A percentile compares a stretch with the other conserved stretches of the same genome.
phyloP scores from a whole-genome alignment of 2,329 filamentous ascomycete species.

The Parafenestella ontariensis region DNA sequence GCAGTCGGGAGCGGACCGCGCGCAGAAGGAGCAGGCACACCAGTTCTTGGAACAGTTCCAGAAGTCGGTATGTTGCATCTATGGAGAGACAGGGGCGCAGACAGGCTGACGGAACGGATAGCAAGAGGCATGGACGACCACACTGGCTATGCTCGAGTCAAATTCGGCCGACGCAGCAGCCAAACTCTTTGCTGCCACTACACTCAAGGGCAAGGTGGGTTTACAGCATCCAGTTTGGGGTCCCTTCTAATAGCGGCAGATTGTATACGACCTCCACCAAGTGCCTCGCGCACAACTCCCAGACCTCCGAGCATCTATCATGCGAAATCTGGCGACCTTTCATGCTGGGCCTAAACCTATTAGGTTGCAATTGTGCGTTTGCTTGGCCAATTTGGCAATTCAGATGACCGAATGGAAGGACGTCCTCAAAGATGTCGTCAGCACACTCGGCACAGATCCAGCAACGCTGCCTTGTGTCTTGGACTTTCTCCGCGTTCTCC shows the following conservation, averaged over 20 bases:
- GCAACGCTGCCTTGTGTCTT: slow-evolving; percentile 86
- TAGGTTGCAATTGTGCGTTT: slow-evolving; percentile 91
- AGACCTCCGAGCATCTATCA: slow-evolving; percentile 81
- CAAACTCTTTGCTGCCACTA: slow-evolving; percentile 95
- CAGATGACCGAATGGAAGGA: slow-evolving; percentile 97
- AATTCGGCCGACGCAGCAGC: slow-evolving; percentile 77
- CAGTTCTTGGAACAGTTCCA: slow-evolving; percentile 93
- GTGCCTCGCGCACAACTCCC: slow-evolving; percentile 77
- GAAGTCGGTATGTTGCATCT: slow-evolving; percentile 79
- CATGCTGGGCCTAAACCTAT: slow-evolving; percentile 78
- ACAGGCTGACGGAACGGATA: slow-evolving; percentile 51
- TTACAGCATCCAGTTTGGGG: neutral
- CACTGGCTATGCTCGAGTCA: slow-evolving; percentile 85
- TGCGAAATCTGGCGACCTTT: slow-evolving; percentile 81
- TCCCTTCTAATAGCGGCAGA: slow-evolving; percentile 63
- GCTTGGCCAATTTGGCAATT: slow-evolving; percentile 91
- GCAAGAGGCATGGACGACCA: slow-evolving; percentile 90
- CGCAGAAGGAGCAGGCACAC: slow-evolving; percentile 88
- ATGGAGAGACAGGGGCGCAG: neutral
- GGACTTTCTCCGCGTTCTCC: slow-evolving; percentile 95
- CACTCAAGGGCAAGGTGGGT: slow-evolving; percentile 93
- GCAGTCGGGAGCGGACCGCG: slow-evolving; percentile 79
- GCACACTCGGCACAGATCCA: slow-evolving; percentile 76
- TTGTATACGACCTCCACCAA: slow-evolving; percentile 94
- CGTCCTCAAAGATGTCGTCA: slow-evolving; percentile 81